A percentile compares a stretch with the other conserved stretches of the same genome.
Conservation (phyloP, 495 filamentous ascomycete genomes). For the Aspergillus avenaceus region DNA sequence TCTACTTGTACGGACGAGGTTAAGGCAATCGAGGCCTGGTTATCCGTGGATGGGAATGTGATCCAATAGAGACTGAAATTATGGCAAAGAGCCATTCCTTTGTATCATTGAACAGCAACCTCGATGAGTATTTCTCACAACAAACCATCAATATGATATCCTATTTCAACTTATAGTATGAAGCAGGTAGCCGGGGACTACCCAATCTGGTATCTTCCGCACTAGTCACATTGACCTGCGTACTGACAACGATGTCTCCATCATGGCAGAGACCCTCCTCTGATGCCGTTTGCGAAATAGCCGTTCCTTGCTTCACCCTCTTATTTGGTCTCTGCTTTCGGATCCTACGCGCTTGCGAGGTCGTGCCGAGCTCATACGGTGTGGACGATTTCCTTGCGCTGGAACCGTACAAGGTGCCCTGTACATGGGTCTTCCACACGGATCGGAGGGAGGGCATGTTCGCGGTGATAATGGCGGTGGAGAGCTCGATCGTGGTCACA, state of each 20-base stretch:
- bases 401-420: neutral
- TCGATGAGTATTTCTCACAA: neutral
- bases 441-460: constrained; percentile 5
- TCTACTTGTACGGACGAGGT: too few species aligned
- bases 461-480: constrained; percentile 3
- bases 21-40: too few species aligned
- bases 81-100: too few species aligned
- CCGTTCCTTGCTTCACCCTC: neutral
- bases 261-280: neutral
- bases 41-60: too few species aligned
- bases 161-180: neutral
- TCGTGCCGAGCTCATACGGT: neutral
- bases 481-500: constrained; percentile 2
- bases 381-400: neutral
- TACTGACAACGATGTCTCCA: neutral
- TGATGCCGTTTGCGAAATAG: neutral
- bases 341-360: neutral
- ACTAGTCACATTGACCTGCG: neutral
- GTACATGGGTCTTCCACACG: constrained; percentile 3
- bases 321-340: neutral
- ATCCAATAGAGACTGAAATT: too few species aligned
- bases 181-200: neutral
- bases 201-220: neutral
- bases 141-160: neutral
- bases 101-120: neutral